Evolutionary conservation across 805 yeast species (phyloP).

Genomic region (Nakazawaea pomicola): DNA sequence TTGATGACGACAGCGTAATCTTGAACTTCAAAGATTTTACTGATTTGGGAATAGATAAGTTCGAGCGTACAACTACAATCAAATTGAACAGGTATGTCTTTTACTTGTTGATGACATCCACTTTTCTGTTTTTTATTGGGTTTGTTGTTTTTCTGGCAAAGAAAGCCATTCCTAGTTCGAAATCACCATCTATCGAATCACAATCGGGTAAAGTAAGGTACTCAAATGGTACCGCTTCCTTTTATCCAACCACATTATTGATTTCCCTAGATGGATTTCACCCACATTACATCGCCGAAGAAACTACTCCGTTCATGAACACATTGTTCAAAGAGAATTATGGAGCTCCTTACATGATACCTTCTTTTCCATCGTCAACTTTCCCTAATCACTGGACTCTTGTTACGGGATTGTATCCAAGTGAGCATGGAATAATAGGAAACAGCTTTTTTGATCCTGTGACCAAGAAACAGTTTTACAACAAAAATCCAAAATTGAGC

Average conservation of each 20-base stretch:
- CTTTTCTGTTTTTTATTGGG: slow-evolving; percentile 5
- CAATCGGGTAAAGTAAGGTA: slow-evolving; percentile 23
- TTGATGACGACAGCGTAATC: slow-evolving; percentile 4
- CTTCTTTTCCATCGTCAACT: slow-evolving; percentile 85
- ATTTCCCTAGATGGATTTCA: slow-evolving; percentile 88
- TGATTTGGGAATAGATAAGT: slow-evolving; percentile 6
- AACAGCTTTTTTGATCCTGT: slow-evolving; percentile 70
- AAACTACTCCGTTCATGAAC: slow-evolving; percentile 68
- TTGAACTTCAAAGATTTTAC: slow-evolving; percentile 5
- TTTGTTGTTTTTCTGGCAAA: slow-evolving; percentile 10
- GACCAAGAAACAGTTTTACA: slow-evolving; percentile 51
- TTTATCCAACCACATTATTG: slow-evolving; percentile 74
- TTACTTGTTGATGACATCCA: not conserved
- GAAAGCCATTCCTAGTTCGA: not conserved
- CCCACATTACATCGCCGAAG: slow-evolving; percentile 72
- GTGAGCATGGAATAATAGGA: slow-evolving; percentile 83
- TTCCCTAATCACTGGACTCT: slow-evolving; percentile 92
- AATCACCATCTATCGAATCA: slow-evolving; percentile 2
- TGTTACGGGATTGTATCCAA: slow-evolving; percentile 81
- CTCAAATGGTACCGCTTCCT: slow-evolving; percentile 62
- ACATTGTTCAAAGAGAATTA: slow-evolving; percentile 44
- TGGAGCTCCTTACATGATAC: slow-evolving; percentile 79
- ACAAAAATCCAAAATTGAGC: slow-evolving; percentile 50
- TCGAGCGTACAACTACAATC: slow-evolving; percentile 6
- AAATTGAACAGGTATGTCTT: slow-evolving; percentile 12